Base-by-base conservation (phyloP, 1,139 yeast genomes). In the Protomyces pachydermus region DNA sequence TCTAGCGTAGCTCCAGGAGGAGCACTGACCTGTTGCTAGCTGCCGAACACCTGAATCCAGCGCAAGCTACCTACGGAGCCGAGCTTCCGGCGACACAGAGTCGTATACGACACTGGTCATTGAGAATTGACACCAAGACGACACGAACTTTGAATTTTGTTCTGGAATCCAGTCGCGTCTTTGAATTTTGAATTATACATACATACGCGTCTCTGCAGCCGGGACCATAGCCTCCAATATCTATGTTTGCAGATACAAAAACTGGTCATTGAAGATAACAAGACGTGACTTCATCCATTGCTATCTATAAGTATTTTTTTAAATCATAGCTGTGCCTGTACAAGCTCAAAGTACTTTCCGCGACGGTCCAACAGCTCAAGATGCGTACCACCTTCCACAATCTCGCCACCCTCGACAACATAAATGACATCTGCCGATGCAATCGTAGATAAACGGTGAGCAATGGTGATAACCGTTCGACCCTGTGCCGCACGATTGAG, bases 361-460 rank as follows among this genome's bases (percentile, higher is more conserved):
- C 79, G 75, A 23, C 84, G 78, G 3, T 80, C 77, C 72, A 83
- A 87, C 54, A 91, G 78, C n/a, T 83, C 83, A 52, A 76, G 77
- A 71, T 89, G 91, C 54, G 78, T 75, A 20, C 97, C 98, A 68
- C 84, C 87, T 74, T 91, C 98, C 0, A 88, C 90, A 12, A 91
- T 88, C 39, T 79, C 79, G 10, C 97, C 97, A 51, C 82, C 82
- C 63, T 91, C 89, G 25, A 91, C 76, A 2, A 91, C 98, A 67
- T 91, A 81, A 10, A 91, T 84, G 66, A 88, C 81, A 70, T 89
- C 93, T 65, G 96, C 86, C 70, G 91, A 82, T 68, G 87, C 84
- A 65, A 91, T 91, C 0, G 98, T 91, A 0, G 96, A 87, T 67
- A 91, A 78, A 68, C 97, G 80, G 74, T 91, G 98, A 1, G 98